A percentile compares a stretch with the other conserved stretches of the same genome.
phyloP scores from a whole-genome alignment of 2,329 filamentous ascomycete species.

The Apiospora kogelbergensis region DNA sequence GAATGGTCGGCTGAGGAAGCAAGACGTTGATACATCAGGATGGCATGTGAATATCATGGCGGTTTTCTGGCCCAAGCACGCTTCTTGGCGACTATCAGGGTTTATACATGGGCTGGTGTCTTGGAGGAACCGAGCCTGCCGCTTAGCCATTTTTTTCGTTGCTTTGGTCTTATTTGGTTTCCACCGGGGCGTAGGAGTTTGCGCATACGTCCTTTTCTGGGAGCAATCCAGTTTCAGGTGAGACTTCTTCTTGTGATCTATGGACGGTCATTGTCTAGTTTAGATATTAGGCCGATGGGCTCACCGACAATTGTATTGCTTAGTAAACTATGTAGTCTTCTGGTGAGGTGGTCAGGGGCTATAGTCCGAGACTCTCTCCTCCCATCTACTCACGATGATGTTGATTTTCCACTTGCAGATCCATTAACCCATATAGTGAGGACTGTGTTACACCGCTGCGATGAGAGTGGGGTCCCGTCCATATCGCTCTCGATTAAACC shows the following conservation, averaged over 20 bases:
- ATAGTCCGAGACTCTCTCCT: not conserved
- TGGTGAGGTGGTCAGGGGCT: not conserved
- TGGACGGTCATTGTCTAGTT: conserved; percentile 2
- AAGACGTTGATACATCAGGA: not conserved
- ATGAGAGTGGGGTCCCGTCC: not conserved
- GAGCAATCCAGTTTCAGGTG: conserved; percentile 2
- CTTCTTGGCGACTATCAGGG: not conserved
- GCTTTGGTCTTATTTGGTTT: conserved; percentile 12
- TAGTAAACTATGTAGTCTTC: not conserved
- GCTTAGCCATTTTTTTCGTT: conserved; percentile 1
- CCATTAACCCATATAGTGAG: not conserved
- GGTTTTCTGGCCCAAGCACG: not conserved
- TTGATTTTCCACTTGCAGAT: not conserved
- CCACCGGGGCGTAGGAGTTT: conserved; percentile 16
- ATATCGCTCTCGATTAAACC: not conserved
- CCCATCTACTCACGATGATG: not conserved
- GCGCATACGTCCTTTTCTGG: conserved; percentile 12
- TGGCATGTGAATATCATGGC: conserved; percentile 3
- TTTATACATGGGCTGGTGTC: not conserved
- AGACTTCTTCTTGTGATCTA: conserved; percentile 13
- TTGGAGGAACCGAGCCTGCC: not conserved
- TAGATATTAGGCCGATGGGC: conserved; percentile 12
- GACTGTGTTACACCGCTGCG: not conserved
- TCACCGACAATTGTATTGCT: conserved; percentile 6
- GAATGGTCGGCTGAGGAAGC: conserved; percentile 17